Evolutionary conservation across 2,329 filamentous ascomycete species (phyloP), one percentile per base, ranked within the genome.

Genomic region (Botrytis pseudocinerea): DNA sequence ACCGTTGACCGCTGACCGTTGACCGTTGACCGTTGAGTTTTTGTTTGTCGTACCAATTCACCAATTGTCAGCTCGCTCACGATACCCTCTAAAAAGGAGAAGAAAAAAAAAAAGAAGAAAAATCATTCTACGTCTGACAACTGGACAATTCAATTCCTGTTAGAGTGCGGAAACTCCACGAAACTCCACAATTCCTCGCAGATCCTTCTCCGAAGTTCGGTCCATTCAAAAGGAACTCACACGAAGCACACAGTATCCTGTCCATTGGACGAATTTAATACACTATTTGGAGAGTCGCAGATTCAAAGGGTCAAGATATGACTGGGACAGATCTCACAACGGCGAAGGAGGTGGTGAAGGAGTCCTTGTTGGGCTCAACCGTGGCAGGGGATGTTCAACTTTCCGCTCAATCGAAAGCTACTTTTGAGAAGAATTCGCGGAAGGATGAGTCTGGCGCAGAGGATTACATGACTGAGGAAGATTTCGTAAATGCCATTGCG

Each of bases 401-500:
- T 77, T 94, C 94, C 66, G 87, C 89, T 75, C 91, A 95, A 82
- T 91, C 91, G 76, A 93, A 91, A 83, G 86, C 90, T 73, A 90
- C 90, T 75, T 99, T 98, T 83, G 83, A 90, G 78, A 88, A 88
- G 80, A 87, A 95, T 85, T 93, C 96, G 59, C 84, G 88, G 80
- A 92, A 91, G 82, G 93, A 97, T 80, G 85, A 91, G 74, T 86
- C 90, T 78, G 87, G 90, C 16, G 95, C 92, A 73, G 93, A 98
- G 80, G 85, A 90, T 73, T 94, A 88, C 81, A 92, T 99, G 89
- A 90, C 88, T 63, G 89, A 92, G 75, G 89, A 95, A n/a, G 89
- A 97, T 82, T 99, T 99, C 82, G 90, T 98, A 79, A 87, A 95
- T 80, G 95, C 95, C 42, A 90, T 99, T 84, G 95, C 94, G 78